Evolutionary conservation across 225 moss, liverwort and hornwort species (phyloP).

Genomic region (Rhytidiadelphus loreus): DNA sequence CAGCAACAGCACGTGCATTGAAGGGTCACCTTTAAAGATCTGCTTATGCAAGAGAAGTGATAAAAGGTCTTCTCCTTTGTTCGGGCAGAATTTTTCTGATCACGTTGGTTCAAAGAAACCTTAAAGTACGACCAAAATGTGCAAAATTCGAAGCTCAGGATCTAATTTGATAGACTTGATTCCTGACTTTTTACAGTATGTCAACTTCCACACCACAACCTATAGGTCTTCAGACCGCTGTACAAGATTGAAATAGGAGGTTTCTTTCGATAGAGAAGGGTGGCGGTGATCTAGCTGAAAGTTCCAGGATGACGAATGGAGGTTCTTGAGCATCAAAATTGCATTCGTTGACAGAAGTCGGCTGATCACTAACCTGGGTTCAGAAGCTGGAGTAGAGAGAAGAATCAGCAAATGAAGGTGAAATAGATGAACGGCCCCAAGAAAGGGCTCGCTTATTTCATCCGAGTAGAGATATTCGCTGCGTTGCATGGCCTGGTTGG

Average conservation of each 20-base stretch:
- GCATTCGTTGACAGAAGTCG: not conserved
- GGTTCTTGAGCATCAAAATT: not conserved
- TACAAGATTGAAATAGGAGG: not conserved
- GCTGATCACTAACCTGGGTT: not conserved
- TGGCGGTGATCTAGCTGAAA: not conserved
- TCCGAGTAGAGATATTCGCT: constrained; percentile 8
- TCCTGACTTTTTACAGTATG: not conserved
- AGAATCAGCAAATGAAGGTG: constrained; percentile 38
- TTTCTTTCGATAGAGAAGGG: not conserved
- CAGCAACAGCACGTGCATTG: not conserved
- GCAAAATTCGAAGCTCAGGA: not conserved
- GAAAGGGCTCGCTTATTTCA: constrained; percentile 41
- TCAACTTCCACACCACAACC: not conserved
- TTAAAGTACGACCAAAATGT: not conserved
- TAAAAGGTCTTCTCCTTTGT: not conserved
- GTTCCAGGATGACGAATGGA: not conserved
- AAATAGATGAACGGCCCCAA: constrained; percentile 21
- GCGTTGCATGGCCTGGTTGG: constrained; percentile 14
- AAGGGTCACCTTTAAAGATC: not conserved
- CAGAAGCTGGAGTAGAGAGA: constrained; percentile 13
- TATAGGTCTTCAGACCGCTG: not conserved
- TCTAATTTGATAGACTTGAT: not conserved
- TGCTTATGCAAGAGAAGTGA: not conserved
- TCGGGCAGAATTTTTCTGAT: not conserved
- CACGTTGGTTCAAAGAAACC: not conserved